Base-by-base conservation (phyloP, 148 eudicot genomes). In the Linanthus parryae region DNA sequence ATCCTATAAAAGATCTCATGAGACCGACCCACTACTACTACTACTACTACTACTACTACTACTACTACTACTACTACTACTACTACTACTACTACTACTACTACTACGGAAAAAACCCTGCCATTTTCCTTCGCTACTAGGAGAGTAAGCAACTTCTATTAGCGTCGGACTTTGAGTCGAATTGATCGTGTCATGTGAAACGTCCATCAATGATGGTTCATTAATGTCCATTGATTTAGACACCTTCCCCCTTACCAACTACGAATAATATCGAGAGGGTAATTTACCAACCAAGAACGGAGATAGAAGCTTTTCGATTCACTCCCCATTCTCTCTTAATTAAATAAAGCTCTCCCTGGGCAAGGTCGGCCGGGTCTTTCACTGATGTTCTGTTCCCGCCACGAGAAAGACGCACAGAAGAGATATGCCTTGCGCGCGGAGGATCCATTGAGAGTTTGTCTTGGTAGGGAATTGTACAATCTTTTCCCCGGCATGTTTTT, bases 381-480 rank as follows among this genome's bases (percentile, higher is more conserved):
- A n/a, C n/a, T n/a, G n/a, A n/a, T n/a, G n/a, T n/a, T n/a, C n/a
- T n/a, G n/a, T n/a, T n/a, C n/a, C n/a, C n/a, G n/a, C n/a, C n/a
- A n/a, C n/a, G n/a, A n/a, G n/a, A n/a, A n/a, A n/a, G n/a, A n/a
- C n/a, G n/a, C n/a, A n/a, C n/a, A n/a, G n/a, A 49, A 30, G 54
- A 30, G 54, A 22, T 29, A 49, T 49, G 54, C 38, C 54, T 22
- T 28, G 38, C 23, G 54, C 37, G 12, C 3, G 14, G 37, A 49
- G 54, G 54, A 49, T 49, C 38, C 12, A 23, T 49, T 49, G 54
- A 49, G 54, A 49, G 37, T 28, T 29, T 49, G 54, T 49, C 37
- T 49, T 30, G 38, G 54, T 29, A n/a, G 38, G 34, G 38, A 49
- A 49, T 23, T 49, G 33, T 49, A 49, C 12, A 22, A 30, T 49